Evolutionary conservation across 805 yeast species (phyloP), one percentile per base, ranked within the genome.

Genomic region (Teunomyces lycoperdinae): DNA sequence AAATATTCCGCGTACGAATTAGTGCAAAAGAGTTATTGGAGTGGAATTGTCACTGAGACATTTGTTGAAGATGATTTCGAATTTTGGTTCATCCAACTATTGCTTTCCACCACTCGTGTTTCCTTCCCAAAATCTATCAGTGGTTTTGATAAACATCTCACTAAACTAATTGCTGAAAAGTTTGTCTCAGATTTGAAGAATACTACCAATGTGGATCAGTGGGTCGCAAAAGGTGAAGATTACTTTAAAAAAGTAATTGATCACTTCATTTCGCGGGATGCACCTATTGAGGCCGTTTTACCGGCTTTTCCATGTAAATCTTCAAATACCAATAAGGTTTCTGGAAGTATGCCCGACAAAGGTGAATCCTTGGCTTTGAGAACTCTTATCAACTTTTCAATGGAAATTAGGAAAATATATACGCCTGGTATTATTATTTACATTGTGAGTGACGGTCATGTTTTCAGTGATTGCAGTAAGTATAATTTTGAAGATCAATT

Each of bases 301-400:
- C 86, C 86, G 5, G 86, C 86, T 0, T 81, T 81, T 51, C 86
- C 86, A 8, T 81, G 85, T 56, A 81, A 81, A 58, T 78, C 84
- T 0, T 79, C 84, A n/a, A 81, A 81, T 54, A 47, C 58, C 28
- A 70, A 76, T 31, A 81, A 81, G 56, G 85, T 81, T 3, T 66
- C 70, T 32, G 74, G 78, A 5, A 49, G 58, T 14, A 56, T 61
- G 39, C 86, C 86, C 5, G 86, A 81, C 53, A 74, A 73, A 60
- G 86, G 85, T 31, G 68, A 70, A 43, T 66, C 58, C 44, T 57
- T 71, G 52, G 74, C 74, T 2, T 48, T 71, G 32, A 47, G 42
- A 10, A 58, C 67, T 34, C 58, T 71, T 44, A 62, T 68, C 32
- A 51, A 58, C 4, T 71, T 71, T 55, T 63, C 71, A 2, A 45